These are phyloP conservation scores for Polychaeton citri DNA, from an alignment of 2,329 filamentous ascomycete species.

Conservation along the genomic window DNA sequence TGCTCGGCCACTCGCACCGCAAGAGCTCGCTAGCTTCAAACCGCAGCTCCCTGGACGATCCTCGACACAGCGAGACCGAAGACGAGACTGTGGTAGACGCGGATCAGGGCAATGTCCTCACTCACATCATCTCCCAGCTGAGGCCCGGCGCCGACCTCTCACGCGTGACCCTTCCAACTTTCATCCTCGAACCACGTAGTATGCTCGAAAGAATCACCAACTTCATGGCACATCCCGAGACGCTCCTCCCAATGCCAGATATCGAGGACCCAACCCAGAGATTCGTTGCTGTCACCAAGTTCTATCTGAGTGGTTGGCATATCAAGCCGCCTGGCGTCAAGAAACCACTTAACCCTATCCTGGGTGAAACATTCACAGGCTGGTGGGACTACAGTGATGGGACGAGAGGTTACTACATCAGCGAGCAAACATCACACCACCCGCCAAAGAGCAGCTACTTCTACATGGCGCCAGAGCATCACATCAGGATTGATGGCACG, in stretches of 20 bases:
- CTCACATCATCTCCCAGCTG: constrained; percentile 93
- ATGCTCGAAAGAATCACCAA: constrained; percentile 99
- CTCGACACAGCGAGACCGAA: constrained; percentile 25
- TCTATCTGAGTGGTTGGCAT: constrained; percentile 97
- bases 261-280: constrained; percentile 81
- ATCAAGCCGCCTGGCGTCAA: constrained; percentile 96
- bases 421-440: constrained; percentile 95
- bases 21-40: constrained; percentile 31
- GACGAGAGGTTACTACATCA: constrained; percentile 85
- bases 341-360: constrained; percentile 91
- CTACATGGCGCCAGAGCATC: constrained; percentile 87
- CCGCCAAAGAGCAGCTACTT: constrained; percentile 99
- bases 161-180: constrained; percentile 86
- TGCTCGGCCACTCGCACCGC: constrained; percentile 34
- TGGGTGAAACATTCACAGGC: constrained; percentile 87
- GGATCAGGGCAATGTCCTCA: constrained; percentile 92
- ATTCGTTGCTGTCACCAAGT: constrained; percentile 92
- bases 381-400: constrained; percentile 78
- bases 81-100: constrained; percentile 69
- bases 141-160: constrained; percentile 91
- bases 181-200: constrained; percentile 92
- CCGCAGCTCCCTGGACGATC: constrained; percentile 30
- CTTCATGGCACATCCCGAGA: constrained; percentile 99
- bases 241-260: constrained; percentile 71
- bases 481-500: constrained; percentile 90